Base-by-base conservation (phyloP, 345 rosid species). In the Conringia planisiliqua region DNA sequence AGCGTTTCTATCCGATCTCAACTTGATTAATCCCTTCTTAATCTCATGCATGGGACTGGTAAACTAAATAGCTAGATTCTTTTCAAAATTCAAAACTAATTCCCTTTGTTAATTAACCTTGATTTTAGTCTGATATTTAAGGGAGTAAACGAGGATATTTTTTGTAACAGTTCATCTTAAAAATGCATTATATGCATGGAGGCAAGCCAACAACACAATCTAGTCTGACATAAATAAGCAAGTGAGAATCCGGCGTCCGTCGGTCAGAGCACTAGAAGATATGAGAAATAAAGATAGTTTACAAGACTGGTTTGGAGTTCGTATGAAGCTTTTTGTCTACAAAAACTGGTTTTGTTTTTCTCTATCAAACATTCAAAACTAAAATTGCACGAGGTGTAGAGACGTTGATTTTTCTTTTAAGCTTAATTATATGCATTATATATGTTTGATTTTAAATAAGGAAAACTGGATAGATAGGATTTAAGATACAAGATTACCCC, bases 1-100 rank as follows among this genome's bases (percentile, higher is more conserved):
- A 61, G 47, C 70, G 38, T 48, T 58, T 76, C 36, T 42, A 22
- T 60, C 54, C 50, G 20, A 68, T 67, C 54, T 51, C 39, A 60
- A 59, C 38, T 32, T 59, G 35, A 29, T 38, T 38, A 39, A 58
- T 39, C 24, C 6, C 65, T 20, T 50, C 26, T 13, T 12, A 64
- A 4, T 39, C 51, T 42, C 62, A 56, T 44, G 48, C 56, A 65
- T 57, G 3, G 12, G 18, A 16, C 48, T 26, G 7, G 16, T 7
- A 38, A 14, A 40, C 43, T 5, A 17, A 17, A 13, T n/a, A 14
- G 13, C 43, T 5, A 17, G 11, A 13, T n/a, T 42, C 7, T 12
- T 7, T 26, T 32, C 4, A 6, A 12, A 27, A 40, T 40, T 29
- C 20, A 29, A 13, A 54, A 39, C 7, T 65, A 12, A 18, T 30